Percentiles rank a stretch among this genome's conserved stretches.
Evolutionary conservation across 768 basidiomycete genomes (phyloP).

Genomic region (Peribolospora baueri): DNA sequence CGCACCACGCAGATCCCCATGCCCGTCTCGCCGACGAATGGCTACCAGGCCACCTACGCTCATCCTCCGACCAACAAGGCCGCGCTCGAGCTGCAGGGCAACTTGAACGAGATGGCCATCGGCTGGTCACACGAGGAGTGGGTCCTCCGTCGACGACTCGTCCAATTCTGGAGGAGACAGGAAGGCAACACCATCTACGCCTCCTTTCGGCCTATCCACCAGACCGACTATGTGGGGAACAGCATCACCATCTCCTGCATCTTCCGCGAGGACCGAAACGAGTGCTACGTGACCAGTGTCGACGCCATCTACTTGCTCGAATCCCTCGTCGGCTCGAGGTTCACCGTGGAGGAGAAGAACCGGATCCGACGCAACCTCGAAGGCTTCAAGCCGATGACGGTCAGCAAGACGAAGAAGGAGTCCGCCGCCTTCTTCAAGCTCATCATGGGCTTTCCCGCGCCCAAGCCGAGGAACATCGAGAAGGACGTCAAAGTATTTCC

Average conservation of each 20-base stretch:
- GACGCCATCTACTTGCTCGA: constrained; percentile 87
- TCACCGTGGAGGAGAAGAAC: constrained; percentile 90
- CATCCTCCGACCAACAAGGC: constrained; percentile 12
- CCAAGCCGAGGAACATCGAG: constrained; percentile 87
- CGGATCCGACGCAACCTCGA: constrained; percentile 83
- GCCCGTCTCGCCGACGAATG: constrained; percentile 6
- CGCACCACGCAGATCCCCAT: not conserved
- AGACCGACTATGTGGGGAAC: constrained; percentile 42
- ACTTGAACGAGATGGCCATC: constrained; percentile 23
- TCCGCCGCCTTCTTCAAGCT: constrained; percentile 73
- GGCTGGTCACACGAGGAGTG: constrained; percentile 36
- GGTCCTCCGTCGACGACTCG: constrained; percentile 47
- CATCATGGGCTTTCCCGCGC: constrained; percentile 88
- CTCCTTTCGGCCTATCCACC: constrained; percentile 48
- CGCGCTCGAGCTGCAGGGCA: constrained; percentile 17
- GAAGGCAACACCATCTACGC: constrained; percentile 53
- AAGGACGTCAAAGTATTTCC: constrained; percentile 52
- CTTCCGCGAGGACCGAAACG: constrained; percentile 47
- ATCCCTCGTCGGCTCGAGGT: constrained; percentile 43
- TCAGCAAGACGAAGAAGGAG: constrained; percentile 59
- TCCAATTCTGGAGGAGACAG: constrained; percentile 57
- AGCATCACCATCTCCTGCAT: constrained; percentile 87
- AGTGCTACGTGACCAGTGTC: constrained; percentile 77
- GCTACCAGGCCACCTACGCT: not conserved
- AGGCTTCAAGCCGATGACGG: constrained; percentile 67